Base-by-base conservation (phyloP, 2,329 filamentous ascomycete species). In the Thelonectria discophora region DNA sequence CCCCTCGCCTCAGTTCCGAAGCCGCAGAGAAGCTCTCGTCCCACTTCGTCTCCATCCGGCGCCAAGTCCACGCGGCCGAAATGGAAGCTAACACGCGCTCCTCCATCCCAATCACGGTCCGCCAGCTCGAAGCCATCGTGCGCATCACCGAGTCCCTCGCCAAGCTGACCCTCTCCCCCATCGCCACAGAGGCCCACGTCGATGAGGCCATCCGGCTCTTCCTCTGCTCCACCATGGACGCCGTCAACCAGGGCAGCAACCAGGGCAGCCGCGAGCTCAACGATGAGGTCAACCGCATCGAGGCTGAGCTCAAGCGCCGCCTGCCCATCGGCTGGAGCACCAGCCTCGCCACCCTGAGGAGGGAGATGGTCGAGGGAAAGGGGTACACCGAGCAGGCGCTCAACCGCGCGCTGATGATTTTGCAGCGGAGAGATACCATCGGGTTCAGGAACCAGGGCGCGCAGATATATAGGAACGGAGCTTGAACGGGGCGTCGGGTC, bases 131-230 rank as follows among this genome's bases (percentile, higher is more conserved):
- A 78, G 94, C 94, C 72, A 97, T 99, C 69, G 91, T 98, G 65
- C 94, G 95, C 75, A 98, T 99, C 73, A 96, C 94, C 3, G 95
- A 99, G 76, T 93, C 95, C 0, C 86, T 99, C 2, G 95, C 95
- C 58, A 99, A 99, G 77, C 83, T 99, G 45, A 89, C 90, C 0
- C 86, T 99, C 9, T 92, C 91, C 0, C 90, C 94, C 3, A 84
- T 97, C 43, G 95, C 94, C 2, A 94, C 91, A 0, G 94, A 97
- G 77, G 84, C 88, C 48, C 95, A 99, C 73, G 95, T 99, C 54
- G 94, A 99, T 73, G 95, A 99, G 80, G 95, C 95, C 2, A 99
- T 99, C 72, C 90, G 95, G 0, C 86, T 99, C 15, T 99, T 99
- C 88, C 82, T 99, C 30, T 95, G 94, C 67, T 94, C 90, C 3